Conservation (phyloP, 305 asterid genomes). For the Andrographis paniculata region DNA sequence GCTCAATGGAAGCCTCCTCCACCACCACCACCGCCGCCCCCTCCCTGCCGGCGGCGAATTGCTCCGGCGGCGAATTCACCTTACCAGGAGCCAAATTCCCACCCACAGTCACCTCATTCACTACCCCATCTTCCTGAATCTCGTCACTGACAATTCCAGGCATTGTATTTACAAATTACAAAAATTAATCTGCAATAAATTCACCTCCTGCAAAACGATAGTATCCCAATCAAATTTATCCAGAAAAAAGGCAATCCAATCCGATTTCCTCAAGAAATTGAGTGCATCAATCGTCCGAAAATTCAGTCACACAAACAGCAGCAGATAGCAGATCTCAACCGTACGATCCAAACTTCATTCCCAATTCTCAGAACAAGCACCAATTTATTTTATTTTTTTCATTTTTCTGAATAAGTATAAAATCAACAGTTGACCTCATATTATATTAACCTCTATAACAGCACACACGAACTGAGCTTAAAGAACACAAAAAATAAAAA, state of each 20-base stretch:
- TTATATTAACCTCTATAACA: slow-evolving; percentile 4
- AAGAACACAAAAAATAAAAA: slow-evolving; percentile 11
- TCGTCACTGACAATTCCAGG: slow-evolving; percentile 67
- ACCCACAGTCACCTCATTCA: slow-evolving; percentile 17
- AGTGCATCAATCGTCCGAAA: too few species aligned
- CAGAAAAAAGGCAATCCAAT: slow-evolving; percentile 9
- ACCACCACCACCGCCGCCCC: slow-evolving; percentile 26
- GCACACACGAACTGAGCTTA: neutral
- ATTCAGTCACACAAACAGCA: too few species aligned
- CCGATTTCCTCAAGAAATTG: neutral
- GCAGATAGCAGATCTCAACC: too few species aligned
- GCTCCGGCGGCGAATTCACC: too few species aligned
- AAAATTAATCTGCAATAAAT: slow-evolving; percentile 21
- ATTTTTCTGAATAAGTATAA: neutral
- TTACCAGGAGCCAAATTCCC: too few species aligned
- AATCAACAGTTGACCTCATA: slow-evolving; percentile 18
- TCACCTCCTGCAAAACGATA: slow-evolving; percentile 27
- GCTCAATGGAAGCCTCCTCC: slow-evolving; percentile 71
- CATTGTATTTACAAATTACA: slow-evolving; percentile 31
- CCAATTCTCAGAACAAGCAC: slow-evolving; percentile 20
- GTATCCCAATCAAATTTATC: slow-evolving; percentile 5
- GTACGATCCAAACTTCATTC: slow-evolving; percentile 3
- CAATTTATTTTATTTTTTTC: slow-evolving; percentile 2
- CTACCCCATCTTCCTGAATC: slow-evolving; percentile 36
- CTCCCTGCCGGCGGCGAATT: slow-evolving; percentile 23